Evolutionary conservation across 805 yeast genomes (phyloP), one percentile per base, ranked within the genome.

Genomic region (Maudiozyma saulgeensis): DNA sequence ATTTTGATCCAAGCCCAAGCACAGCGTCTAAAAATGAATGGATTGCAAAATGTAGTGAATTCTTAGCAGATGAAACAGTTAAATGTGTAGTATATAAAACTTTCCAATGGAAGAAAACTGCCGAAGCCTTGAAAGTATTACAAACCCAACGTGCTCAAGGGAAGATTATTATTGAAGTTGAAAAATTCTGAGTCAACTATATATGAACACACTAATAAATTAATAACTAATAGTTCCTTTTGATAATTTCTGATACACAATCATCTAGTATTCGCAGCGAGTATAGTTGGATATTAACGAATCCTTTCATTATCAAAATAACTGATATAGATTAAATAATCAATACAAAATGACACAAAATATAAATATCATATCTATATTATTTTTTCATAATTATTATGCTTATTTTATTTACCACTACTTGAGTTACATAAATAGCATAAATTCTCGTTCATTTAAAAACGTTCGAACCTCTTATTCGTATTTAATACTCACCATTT

Each of bases 81-180:
- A 66, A 68, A 51, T 68, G 78, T 23, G 63, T 72, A 31, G 68
- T 87, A 39, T 93, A 85, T 58, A 69, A 78, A 11, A 74, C 74
- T 28, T 77, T 70, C 53, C 70, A 75, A 25, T 79, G 86, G 73
- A 75, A 72, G 19, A 72, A 82, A 6, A 76, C 68, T 49, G 55
- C 70, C 39, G 67, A 72, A 15, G 95, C 93, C 0, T 67, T 77
- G 46, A 75, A 75, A 3, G 72, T 70, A 55, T 66, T 85, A 50
- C 67, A 66, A 18, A 61, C 71, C 8, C 78, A 80, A 47, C 74
- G 72, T 51, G 79, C 82, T 6, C 77, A 74, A 48, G 96, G 96
- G 39, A 87, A 87, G 63, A 70, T 87, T 45, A 75, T 87, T n/a
- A 49, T 73, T 43, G 60, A 72, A 37, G 70, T 69, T 18, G 77